Percentiles rank a stretch among this genome's conserved stretches.
Conservation (phyloP, 2,329 filamentous ascomycete genomes). For the Sporothrix inflata region DNA sequence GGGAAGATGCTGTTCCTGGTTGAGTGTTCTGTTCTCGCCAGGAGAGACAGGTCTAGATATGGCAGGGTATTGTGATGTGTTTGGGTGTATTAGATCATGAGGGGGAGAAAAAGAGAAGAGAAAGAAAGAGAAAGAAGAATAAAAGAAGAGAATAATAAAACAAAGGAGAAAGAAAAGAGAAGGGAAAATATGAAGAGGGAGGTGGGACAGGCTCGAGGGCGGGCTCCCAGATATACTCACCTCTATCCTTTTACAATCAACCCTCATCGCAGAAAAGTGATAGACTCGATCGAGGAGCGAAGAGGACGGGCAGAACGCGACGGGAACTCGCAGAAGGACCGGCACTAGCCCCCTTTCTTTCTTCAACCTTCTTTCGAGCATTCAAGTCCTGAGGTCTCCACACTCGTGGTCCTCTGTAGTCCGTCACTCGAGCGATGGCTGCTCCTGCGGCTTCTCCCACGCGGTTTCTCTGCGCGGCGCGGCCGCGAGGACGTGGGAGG, state of each 20-base stretch:
- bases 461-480: constrained; percentile 25
- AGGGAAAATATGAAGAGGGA: constrained; percentile 10
- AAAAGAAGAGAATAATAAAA: not conserved
- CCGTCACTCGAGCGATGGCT: constrained; percentile 16
- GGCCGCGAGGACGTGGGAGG: constrained; percentile 22
- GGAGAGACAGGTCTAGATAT: constrained; percentile 27
- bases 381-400: constrained; percentile 8
- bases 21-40: constrained; percentile 28
- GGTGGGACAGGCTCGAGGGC: constrained; percentile 14
- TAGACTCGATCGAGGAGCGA: constrained; percentile 15
- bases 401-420: constrained; percentile 19
- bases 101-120: not conserved
- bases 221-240: constrained; percentile 33
- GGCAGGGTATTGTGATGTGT: constrained; percentile 5
- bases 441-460: constrained; percentile 25
- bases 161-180: not conserved
- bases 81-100: not conserved
- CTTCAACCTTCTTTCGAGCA: constrained; percentile 8
- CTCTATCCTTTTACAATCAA: constrained; percentile 22
- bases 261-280: constrained; percentile 16
- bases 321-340: constrained; percentile 22
- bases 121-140: not conserved
- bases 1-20: constrained; percentile 23
- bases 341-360: constrained; percentile 22
- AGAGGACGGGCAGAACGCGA: constrained; percentile 21